Evolutionary conservation across 768 basidiomycete genomes (phyloP).

Genomic region (Psilocybe tampanensis): DNA sequence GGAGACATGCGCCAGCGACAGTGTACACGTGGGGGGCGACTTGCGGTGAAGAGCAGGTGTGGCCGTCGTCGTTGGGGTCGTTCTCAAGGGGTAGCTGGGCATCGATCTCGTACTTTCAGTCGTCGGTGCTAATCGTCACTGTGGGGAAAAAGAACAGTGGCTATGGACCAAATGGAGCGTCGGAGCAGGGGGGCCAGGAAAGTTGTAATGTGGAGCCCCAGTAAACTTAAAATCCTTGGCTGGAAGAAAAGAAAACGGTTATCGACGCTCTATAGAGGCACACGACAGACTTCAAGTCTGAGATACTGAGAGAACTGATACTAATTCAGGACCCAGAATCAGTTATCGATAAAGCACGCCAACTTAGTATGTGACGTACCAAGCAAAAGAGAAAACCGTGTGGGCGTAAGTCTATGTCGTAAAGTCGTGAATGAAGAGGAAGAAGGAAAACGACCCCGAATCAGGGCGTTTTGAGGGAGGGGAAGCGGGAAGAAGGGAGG

Average conservation of each 20-base stretch:
- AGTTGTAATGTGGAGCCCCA: not conserved
- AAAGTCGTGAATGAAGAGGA: not conserved
- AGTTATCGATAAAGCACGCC: not conserved
- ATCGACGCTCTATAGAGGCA: not conserved
- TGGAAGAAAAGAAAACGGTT: not conserved
- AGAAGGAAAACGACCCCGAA: not conserved
- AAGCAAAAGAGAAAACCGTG: not conserved
- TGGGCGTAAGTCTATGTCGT: conserved; percentile 6
- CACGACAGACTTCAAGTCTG: conserved; percentile 13
- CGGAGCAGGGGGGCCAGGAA: not conserved
- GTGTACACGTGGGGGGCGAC: conserved; percentile 14
- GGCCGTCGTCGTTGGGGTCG: not conserved
- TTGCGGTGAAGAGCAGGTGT: conserved; percentile 8
- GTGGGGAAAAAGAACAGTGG: not conserved
- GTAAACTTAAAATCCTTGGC: not conserved
- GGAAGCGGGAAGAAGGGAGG: not conserved
- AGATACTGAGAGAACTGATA: not conserved
- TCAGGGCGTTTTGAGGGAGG: not conserved
- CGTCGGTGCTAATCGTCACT: not conserved
- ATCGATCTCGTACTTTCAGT: conserved; percentile 4
- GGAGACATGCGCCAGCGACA: conserved; percentile 19
- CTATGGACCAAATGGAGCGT: not conserved
- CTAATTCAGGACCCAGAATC: not conserved
- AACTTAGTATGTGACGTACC: not conserved
- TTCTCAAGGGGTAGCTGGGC: conserved; percentile 4